Percentiles rank a stretch among this genome's conserved stretches.
These are phyloP conservation scores for Pyrenopolyporus hunteri DNA, from an alignment of 495 filamentous ascomycete species.

Conservation along the genomic window DNA sequence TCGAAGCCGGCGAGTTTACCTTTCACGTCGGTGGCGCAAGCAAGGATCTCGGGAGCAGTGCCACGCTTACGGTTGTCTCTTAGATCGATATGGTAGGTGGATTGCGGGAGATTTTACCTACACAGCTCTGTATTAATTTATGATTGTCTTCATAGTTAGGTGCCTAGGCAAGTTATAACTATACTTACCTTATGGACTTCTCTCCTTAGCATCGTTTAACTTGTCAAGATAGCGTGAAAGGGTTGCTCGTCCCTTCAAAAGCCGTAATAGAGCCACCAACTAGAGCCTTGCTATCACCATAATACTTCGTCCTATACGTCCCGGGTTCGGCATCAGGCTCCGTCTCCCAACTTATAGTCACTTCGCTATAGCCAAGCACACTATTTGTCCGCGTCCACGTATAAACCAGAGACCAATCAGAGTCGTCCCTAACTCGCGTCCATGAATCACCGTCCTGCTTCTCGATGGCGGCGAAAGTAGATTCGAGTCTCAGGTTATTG, in stretches of 20 bases:
- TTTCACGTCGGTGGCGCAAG: slow-evolving; percentile 64
- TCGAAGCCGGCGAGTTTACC: slow-evolving; percentile 69
- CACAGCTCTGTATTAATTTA: no score
- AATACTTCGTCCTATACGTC: slow-evolving; percentile 82
- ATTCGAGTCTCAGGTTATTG: slow-evolving; percentile 82
- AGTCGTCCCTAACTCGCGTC: slow-evolving; percentile 72
- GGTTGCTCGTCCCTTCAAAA: slow-evolving; percentile 74
- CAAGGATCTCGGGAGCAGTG: slow-evolving; percentile 60
- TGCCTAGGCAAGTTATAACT: neutral
- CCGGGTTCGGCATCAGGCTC: slow-evolving; percentile 62
- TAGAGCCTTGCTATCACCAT: slow-evolving; percentile 77
- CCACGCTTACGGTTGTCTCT: slow-evolving; percentile 57
- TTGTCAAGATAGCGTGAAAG: slow-evolving; percentile 59
- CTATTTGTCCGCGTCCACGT: slow-evolving; percentile 79
- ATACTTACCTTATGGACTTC: neutral
- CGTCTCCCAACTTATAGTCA: slow-evolving; percentile 80
- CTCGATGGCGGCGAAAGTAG: slow-evolving; percentile 83
- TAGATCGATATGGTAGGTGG: neutral
- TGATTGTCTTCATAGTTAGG: no score
- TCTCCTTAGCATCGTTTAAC: neutral
- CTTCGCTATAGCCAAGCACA: slow-evolving; percentile 76
- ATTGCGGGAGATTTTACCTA: neutral
- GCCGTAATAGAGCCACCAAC: slow-evolving; percentile 65
- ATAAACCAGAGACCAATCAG: slow-evolving; percentile 81
- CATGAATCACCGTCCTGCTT: slow-evolving; percentile 61